Conservation (phyloP, 2,329 filamentous ascomycete species). For the Sporothrix sp. region DNA sequence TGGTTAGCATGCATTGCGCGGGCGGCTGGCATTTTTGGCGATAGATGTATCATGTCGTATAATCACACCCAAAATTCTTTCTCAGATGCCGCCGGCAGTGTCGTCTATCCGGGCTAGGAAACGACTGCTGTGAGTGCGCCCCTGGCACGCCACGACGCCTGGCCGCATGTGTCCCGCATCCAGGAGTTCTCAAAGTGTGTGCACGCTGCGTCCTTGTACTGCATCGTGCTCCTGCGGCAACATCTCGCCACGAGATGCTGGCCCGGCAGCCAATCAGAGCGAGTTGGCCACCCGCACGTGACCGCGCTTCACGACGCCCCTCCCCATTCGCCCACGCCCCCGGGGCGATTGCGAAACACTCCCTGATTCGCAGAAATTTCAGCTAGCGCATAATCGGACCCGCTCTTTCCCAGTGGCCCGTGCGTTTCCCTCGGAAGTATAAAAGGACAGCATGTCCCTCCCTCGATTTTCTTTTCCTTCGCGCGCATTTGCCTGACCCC, state of each 20-base stretch:
- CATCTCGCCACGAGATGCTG: no score
- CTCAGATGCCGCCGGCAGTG: no score
- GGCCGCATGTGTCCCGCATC: no score
- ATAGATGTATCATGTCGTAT: constrained; percentile 14
- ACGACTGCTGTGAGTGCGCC: no score
- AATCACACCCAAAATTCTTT: constrained; percentile 9
- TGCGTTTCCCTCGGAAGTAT: constrained; percentile 16
- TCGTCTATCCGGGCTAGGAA: no score
- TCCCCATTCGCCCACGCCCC: constrained; percentile 15
- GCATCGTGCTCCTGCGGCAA: no score
- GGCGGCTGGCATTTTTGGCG: constrained; percentile 10
- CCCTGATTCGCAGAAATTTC: constrained; percentile 18
- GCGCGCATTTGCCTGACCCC: constrained; percentile 12
- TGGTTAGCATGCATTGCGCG: background rate
- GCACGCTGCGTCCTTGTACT: no score
- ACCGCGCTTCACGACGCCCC: background rate
- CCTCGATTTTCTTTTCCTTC: constrained; percentile 13
- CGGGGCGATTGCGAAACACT: constrained; percentile 15
- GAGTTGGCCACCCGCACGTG: constrained; percentile 7
- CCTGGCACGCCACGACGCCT: no score
- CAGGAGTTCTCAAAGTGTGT: no score
- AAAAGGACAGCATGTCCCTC: constrained; percentile 18
- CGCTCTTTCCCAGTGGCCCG: constrained; percentile 15
- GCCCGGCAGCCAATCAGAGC: background rate
- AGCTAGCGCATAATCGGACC: constrained; percentile 13